phyloP scores from a whole-genome alignment of 179 eudicot genomes.

The Sideroxylon spinosum region DNA sequence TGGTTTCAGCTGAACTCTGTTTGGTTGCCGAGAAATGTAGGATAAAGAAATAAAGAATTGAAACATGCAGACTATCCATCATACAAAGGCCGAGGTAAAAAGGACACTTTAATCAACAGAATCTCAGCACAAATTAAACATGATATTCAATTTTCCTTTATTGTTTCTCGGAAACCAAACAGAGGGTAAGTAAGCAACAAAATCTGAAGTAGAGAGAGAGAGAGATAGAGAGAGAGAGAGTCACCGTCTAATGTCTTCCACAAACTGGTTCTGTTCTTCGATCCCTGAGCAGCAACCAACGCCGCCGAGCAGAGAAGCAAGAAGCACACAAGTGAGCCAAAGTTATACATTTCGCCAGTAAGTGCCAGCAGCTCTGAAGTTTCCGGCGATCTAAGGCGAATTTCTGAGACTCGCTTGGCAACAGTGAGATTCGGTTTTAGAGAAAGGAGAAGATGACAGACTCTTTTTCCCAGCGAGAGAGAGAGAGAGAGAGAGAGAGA shows the following conservation, averaged over 20 bases:
- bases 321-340: conserved; percentile 6
- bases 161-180: not conserved
- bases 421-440: conserved; percentile 1
- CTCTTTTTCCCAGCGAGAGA: not conserved
- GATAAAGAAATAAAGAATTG: too few species aligned
- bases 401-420: conserved; percentile 11
- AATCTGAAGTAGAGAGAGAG: not conserved
- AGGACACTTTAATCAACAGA: too few species aligned
- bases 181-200: conserved; percentile 4
- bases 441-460: not conserved
- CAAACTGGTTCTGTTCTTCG: conserved; percentile 9
- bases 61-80: not conserved
- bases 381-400: not conserved
- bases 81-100: not conserved
- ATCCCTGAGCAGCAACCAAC: conserved; percentile 21
- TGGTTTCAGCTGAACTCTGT: not conserved
- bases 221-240: not conserved
- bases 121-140: too few species aligned
- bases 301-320: conserved; percentile 16
- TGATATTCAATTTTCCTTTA: not conserved
- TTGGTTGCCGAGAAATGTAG: not conserved
- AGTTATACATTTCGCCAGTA: conserved; percentile 20
- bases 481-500: conserved; percentile 7
- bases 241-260: conserved; percentile 32
- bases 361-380: not conserved